Evolutionary conservation across 257 asterid species (phyloP).

Genomic region (Solanum etuberosum): DNA sequence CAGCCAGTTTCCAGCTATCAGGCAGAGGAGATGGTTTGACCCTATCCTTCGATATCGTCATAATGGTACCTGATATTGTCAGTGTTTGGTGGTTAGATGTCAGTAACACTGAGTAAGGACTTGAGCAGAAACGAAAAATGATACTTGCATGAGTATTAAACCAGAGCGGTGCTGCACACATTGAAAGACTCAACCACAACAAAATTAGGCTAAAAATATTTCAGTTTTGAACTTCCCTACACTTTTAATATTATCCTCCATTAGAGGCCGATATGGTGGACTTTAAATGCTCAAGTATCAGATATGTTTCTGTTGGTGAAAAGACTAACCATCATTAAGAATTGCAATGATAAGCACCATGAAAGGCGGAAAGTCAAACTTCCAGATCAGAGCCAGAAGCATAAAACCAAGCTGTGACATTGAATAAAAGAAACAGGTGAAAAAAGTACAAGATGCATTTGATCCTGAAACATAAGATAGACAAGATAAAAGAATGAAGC

Average conservation of each 20-base stretch:
- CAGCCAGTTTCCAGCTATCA: constrained; percentile 36
- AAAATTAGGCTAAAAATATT: neutral
- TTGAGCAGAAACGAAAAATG: neutral
- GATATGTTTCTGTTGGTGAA: neutral
- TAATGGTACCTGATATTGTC: constrained; percentile 20
- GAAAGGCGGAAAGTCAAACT: constrained; percentile 94
- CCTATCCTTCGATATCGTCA: constrained; percentile 35
- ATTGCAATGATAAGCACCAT: constrained; percentile 99
- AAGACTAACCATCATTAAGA: constrained; percentile 72
- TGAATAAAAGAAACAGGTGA: constrained; percentile 3
- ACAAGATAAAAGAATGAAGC: neutral
- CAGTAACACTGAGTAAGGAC: neutral
- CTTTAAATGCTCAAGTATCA: neutral
- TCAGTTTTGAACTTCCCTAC: neutral
- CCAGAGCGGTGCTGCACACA: neutral
- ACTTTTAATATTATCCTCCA: neutral
- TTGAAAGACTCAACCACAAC: neutral
- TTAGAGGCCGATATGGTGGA: neutral
- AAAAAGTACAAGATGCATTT: neutral
- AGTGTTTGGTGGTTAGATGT: neutral
- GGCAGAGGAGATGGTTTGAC: constrained; percentile 33
- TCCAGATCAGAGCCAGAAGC: constrained; percentile 92
- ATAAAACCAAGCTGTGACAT: constrained; percentile 86
- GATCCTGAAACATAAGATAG: neutral
- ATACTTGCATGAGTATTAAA: neutral